phyloP scores from a whole-genome alignment of 192 early-diverging fungal genomes.

The Haplosporangium gracile region DNA sequence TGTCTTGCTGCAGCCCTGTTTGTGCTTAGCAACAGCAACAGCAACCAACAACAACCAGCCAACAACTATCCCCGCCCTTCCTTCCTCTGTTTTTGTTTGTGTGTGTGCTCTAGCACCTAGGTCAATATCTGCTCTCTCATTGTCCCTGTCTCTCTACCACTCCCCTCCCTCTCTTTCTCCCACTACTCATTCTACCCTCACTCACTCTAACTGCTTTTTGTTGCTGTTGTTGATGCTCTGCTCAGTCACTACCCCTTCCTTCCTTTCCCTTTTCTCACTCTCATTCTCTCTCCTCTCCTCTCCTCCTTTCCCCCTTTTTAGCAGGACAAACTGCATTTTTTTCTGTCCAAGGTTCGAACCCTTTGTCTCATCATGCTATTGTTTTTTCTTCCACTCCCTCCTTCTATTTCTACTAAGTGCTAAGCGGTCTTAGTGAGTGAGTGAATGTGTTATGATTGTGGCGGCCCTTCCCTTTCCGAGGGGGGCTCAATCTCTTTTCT shows the following conservation, averaged over 20 bases:
- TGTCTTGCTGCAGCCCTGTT: not conserved
- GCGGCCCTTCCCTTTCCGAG: too few relatives aligned
- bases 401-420: not conserved
- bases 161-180: not conserved
- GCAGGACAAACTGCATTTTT: not conserved
- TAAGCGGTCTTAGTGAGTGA: not conserved
- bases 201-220: not conserved
- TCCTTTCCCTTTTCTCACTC: not conserved
- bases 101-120: not conserved
- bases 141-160: not conserved
- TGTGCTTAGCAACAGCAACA: not conserved
- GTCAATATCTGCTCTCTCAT: not conserved
- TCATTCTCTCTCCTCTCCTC: not conserved
- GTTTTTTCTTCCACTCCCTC: not conserved
- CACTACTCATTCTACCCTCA: not conserved
- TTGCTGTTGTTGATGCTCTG: not conserved
- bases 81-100: not conserved
- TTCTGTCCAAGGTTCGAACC: too few relatives aligned
- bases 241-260: not conserved
- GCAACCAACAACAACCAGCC: not conserved
- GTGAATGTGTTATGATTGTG: too few relatives aligned
- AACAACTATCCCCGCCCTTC: not conserved
- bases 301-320: slow-evolving; percentile 5
- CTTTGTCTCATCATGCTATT: too few relatives aligned
- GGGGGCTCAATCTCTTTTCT: too few relatives aligned